phyloP scores from a whole-genome alignment of 2,329 filamentous ascomycete genomes.

The Cladophialophora immunda region DNA sequence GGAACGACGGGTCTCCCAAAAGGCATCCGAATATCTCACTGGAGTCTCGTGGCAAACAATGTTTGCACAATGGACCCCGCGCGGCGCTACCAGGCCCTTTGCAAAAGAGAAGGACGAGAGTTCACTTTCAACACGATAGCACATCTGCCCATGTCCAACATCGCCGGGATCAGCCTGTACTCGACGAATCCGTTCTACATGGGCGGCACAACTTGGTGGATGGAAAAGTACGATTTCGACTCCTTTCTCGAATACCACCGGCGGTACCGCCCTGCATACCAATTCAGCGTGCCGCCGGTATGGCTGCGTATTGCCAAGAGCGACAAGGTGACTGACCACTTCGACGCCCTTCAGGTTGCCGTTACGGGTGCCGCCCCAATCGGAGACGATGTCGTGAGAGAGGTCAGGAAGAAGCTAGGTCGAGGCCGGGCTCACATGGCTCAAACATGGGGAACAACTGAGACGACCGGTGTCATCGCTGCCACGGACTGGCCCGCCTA shows the following conservation, averaged over 20 bases:
- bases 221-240: background rate
- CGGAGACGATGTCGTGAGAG: background rate
- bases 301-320: background rate
- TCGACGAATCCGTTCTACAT: slow-evolving; percentile 1
- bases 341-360: background rate
- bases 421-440: background rate
- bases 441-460: background rate
- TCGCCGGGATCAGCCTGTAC: background rate
- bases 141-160: background rate
- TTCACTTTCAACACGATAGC: background rate
- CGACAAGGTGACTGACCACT: slow-evolving; percentile 3
- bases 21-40: slow-evolving; percentile 1
- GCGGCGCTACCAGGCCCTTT: background rate
- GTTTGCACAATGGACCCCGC: background rate
- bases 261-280: background rate
- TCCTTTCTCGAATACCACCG: background rate
- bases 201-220: slow-evolving; percentile 3
- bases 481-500: background rate
- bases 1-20: background rate
- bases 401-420: background rate
- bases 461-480: background rate
- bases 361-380: background rate
- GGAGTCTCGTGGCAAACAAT: background rate
- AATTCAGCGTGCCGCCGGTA: background rate
- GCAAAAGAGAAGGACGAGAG: background rate